Base-by-base conservation (phyloP, 1,284 basidiomycete species). In the Malassezia vespertilionis region DNA sequence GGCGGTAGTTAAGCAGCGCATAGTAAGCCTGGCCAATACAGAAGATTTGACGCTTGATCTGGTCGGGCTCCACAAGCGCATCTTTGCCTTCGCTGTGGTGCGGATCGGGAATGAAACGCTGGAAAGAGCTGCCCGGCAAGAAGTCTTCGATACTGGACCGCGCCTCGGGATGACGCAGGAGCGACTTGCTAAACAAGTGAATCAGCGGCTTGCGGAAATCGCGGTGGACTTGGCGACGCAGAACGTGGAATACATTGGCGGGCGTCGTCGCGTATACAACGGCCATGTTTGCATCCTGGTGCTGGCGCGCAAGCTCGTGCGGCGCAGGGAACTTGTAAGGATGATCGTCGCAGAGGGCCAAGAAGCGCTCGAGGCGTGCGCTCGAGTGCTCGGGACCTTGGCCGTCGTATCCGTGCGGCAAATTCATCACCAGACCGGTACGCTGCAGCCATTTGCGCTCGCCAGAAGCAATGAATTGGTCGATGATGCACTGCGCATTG, bases 221-320 rank as follows among this genome's bases (percentile, higher is more conserved):
- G 14, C 67, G 63, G 54, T 65, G 64, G 26, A 70, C 67, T 54
- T 69, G 71, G 44, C 72, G 57, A 49, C 71, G 56, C 14, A 72
- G 45, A 20, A 63, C 63, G 50, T 72, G 68, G 69, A 72, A 71
- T 45, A 65, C 46, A 56, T 73, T 72, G 53, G 71, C 64, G 5
- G 66, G 68, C 9, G 71, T 65, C 23, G 90, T 90, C 15, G 86
- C 84, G 75, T 96, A 96, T 31, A 93, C 86, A 58, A 96, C 83
- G 74, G 96, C 91, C 88, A 97, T 90, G 73, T 97, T 99, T 74
- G 88, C 91, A 72, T 99, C 93, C 75, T 97, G 93, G 71, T 95
- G 89, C 71, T 93, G 88, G 46, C 93, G 78, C 71, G 90, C 86
- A 57, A 90, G 76, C 77, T 91, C 90, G 73, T 93, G 82, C 1